Evolutionary conservation across 1,284 basidiomycete species (phyloP), one percentile per base, ranked within the genome.

Genomic region (Cerioporus squamosus): DNA sequence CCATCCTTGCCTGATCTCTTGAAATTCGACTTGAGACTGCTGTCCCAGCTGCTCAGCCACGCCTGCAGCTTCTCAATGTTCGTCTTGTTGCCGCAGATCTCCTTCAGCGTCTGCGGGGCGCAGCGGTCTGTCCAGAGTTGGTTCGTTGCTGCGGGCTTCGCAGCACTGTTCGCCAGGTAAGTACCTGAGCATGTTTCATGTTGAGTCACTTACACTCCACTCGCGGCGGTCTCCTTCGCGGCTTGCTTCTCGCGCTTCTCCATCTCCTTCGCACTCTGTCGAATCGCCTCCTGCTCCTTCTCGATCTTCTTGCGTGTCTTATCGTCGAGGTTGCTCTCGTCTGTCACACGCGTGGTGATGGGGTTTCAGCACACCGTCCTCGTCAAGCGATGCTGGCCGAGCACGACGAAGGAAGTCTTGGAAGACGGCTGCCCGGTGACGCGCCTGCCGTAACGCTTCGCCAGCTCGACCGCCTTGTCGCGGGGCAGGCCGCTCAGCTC

Each of bases 101-200:
- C 96, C 68, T 93, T 96, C 57, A 96, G 65, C 12, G 81, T 83
- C 64, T 87, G 85, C 0, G 97, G 97, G 0, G 97, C 96, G 71
- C 99, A 99, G 31, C 95, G 91, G 33, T 90, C 91, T 26, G 97
- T 98, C 97, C 97, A 99, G 1, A 99, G 81, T 71, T 95, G 93
- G 5, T 82, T 81, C 1, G 75, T 76, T 48, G 81, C 79, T 67
- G 80, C 55, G 4, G 61, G 51, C 63, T 78, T 82, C 26, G 62
- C 55, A 14, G 48, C 14, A 8, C 48, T 50, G 20, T 36, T 14
- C 18, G 40, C 1, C 4, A 70, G 66, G 52, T 6, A 54, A 40
- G 18, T 48, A 54, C 52, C 39, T 31, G 26, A 10, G 7, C n/a
- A n/a, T n/a, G n/a, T n/a, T n/a, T n/a, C n/a, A n/a, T n/a, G 17